A percentile compares a stretch with the other conserved stretches of the same genome.
These are phyloP conservation scores for Sporobolomyces pararoseus DNA, from an alignment of 768 basidiomycete species.

Conservation along the genomic window DNA sequence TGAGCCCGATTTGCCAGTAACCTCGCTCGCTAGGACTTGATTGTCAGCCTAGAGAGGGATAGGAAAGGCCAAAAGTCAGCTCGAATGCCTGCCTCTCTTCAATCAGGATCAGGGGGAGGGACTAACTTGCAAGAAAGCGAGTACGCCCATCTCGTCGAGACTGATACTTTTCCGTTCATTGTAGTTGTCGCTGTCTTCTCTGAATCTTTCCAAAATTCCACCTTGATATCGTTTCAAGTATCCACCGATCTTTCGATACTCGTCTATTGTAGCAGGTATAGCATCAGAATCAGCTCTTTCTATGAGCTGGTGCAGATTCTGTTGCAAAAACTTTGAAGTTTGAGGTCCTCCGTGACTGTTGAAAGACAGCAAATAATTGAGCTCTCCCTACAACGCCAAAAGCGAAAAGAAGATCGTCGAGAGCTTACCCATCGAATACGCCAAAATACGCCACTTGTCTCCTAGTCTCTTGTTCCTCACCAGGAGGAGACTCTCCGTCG, in stretches of 20 bases:
- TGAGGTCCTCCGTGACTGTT: constrained; percentile 40
- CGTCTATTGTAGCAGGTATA: constrained; percentile 23
- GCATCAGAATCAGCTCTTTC: background rate
- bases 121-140: constrained; percentile 37
- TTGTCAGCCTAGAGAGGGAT: constrained; percentile 35
- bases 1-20: constrained; percentile 57
- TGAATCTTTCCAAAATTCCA: constrained; percentile 30
- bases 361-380: background rate
- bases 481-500: constrained; percentile 13
- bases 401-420: too few relatives aligned
- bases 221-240: constrained; percentile 44
- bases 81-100: background rate
- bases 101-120: background rate
- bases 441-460: constrained; percentile 43
- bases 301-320: constrained; percentile 23
- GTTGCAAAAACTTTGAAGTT: constrained; percentile 37
- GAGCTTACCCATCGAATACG: constrained; percentile 43
- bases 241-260: constrained; percentile 41
- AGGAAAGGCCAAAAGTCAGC: background rate
- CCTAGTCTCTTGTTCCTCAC: constrained; percentile 9
- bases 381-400: too few relatives aligned
- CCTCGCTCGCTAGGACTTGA: constrained; percentile 33
- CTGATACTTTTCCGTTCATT: constrained; percentile 21
- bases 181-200: constrained; percentile 5
- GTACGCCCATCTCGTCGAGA: constrained; percentile 32